These are phyloP conservation scores for Calonectria multiphialidica DNA, from an alignment of 2,329 filamentous ascomycete genomes.

Conservation along the genomic window DNA sequence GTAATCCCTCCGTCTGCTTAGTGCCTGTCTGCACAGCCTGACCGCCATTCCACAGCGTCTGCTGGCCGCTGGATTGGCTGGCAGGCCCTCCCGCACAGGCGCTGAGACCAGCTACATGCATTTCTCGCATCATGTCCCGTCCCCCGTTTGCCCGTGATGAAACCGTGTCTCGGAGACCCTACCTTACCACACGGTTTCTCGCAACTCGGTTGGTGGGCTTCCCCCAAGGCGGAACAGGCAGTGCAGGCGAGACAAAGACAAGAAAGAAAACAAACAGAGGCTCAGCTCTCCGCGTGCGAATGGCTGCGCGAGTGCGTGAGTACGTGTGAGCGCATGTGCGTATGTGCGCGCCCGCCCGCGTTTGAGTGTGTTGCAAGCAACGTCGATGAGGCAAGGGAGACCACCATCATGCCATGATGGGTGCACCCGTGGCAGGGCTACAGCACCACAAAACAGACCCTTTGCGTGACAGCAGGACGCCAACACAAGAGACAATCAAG, in stretches of 20 bases:
- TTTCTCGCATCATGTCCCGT: conserved; percentile 39
- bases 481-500: background rate
- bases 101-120: conserved; percentile 32
- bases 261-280: conserved; percentile 15
- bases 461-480: background rate
- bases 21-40: conserved; percentile 25
- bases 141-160: conserved; percentile 37
- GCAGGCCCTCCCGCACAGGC: conserved; percentile 7
- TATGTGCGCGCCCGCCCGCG: background rate
- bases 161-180: conserved; percentile 32
- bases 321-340: too few species aligned
- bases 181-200: background rate
- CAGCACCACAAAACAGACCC: background rate
- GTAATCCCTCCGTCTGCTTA: conserved; percentile 15
- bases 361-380: conserved; percentile 2
- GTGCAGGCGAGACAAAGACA: conserved; percentile 21
- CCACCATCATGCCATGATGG: conserved; percentile 7
- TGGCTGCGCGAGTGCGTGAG: too few species aligned
- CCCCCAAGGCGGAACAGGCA: conserved; percentile 12
- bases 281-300: conserved; percentile 3
- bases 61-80: conserved; percentile 25
- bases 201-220: conserved; percentile 8
- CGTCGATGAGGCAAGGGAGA: conserved; percentile 18
- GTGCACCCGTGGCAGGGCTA: conserved; percentile 9
- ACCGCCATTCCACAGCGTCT: conserved; percentile 38